Evolutionary conservation across 192 early-diverging fungal species (phyloP).

Genomic region (Glomus cerebriforme): DNA sequence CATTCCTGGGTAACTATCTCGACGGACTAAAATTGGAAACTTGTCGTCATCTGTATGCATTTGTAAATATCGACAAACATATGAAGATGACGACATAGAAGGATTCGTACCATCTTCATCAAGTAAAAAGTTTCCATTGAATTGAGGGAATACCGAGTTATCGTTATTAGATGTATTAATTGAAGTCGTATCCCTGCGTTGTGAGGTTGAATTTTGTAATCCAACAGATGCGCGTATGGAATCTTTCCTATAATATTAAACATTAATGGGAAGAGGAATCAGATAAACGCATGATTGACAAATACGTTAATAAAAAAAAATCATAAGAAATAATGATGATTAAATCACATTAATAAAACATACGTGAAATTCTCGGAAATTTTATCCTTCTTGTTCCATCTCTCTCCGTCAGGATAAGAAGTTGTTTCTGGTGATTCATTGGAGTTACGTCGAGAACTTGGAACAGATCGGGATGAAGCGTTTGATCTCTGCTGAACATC

Average conservation of each 20-base stretch:
- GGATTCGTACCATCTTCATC: conserved; percentile 41
- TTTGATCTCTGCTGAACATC: conserved; percentile 2
- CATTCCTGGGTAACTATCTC: conserved; percentile 25
- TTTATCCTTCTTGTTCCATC: conserved; percentile 42
- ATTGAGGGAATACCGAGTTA: conserved; percentile 42
- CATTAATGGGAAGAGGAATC: conserved; percentile 4
- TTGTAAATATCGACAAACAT: conserved; percentile 45
- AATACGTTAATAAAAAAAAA: background rate
- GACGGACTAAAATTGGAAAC: conserved; percentile 47
- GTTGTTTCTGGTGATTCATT: conserved; percentile 50
- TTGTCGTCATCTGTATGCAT: conserved; percentile 47
- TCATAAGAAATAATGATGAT: too few relatives aligned
- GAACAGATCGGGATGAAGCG: conserved; percentile 54
- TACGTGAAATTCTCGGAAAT: conserved; percentile 36
- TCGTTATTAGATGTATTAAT: conserved; percentile 31
- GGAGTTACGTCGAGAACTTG: conserved; percentile 73
- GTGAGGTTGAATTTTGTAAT: background rate
- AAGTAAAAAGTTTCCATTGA: conserved; percentile 49
- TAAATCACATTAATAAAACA: background rate
- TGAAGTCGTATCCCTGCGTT: background rate
- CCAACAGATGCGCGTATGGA: background rate
- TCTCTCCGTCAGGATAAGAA: conserved; percentile 43
- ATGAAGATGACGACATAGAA: conserved; percentile 32
- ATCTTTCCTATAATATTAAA: conserved; percentile 9
- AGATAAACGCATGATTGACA: background rate